Evolutionary conservation across 257 asterid genomes (phyloP), one percentile per base, ranked within the genome.

Genomic region (Anisodus tanguticus): DNA sequence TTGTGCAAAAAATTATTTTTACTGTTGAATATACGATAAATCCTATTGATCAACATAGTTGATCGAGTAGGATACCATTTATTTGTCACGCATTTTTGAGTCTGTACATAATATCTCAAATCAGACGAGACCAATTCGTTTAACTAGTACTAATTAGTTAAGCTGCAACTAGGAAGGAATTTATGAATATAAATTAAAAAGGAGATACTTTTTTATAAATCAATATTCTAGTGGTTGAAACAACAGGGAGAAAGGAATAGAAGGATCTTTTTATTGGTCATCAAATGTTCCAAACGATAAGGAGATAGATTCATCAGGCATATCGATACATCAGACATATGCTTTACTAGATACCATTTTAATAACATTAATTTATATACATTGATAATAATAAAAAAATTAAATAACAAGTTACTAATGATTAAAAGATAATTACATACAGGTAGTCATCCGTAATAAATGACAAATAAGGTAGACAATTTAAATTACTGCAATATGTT

Each of bases 271-370:
- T 51, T 76, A 76, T 76, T 76, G 63, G 63, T 51, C 63, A 76
- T 22, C 19, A 76, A 51, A 76, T 76, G 81, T 76, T 76, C 81
- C 81, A 51, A 76, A 76, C 26, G 81, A 76, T 76, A 76, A 76
- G 63, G 81, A 51, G 63, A 76, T 76, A 76, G 81, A 76, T 76
- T 76, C 81, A 76, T 13, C 59, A 19, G 19, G 80, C 1, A 41
- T 47, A 72, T 69, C 54, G 0, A 70, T 70, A 41, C 55, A 70
- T 70, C 45, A 35, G 22, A 16, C 77, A 16, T 12, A 51, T 76
- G 63, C 63, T 76, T 76, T 19, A 47, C 19, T 47, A 72, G 60
- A 72, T 19, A 19, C n/a, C n/a, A 72, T 19, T 72, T 72, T 0
- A 47, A 9, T 47, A 17, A 71, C 6, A 43, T 70, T 5, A n/a